Base-by-base conservation (phyloP, 2,329 filamentous ascomycete species). In the Fusarium scirpi region DNA sequence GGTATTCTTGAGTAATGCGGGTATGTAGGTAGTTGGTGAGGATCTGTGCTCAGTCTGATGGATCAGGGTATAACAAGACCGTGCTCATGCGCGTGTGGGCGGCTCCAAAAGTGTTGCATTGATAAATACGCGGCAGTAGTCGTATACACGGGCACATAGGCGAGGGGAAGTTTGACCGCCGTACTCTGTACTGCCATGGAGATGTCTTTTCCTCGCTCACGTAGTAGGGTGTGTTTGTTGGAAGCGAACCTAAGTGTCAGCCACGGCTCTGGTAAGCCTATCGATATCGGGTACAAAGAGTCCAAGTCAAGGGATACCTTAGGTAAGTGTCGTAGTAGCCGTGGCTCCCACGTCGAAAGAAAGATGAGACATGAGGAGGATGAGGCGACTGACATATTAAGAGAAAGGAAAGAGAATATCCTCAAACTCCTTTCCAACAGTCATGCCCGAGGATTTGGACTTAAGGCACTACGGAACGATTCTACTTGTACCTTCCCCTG, bases 201-300 rank as follows among this genome's bases (percentile, higher is more conserved):
- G 38, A 62, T 52, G 40, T 27, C 53, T 45, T 58, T 59, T 51
- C 30, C 30, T 41, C 40, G 48, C 32, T n/a, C 43, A 38, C 16
- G 16, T 38, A 54, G 45, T 47, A 44, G 44, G 40, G 45, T 58
- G 46, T 13, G 62, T 60, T 67, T 56, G 52, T 66, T 58, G 43
- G 56, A 55, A 58, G 52, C 38, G 62, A 45, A 38, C 34, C 34
- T 12, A 38, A 38, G 41, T 65, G 41, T 55, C 55, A 66, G 55
- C 62, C 49, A 62, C 40, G 44, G 56, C 30, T 58, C 46, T 51
- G 34, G 41, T 20, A 40, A 32, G 47, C 58, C 44, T 58, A 57
- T 51, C 15, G 54, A 48, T 55, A n/a, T 41, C 32, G 25, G 29
- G 56, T 12, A 41, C 15, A 40, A 27, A 30, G 16, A 55, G 55